Evolutionary conservation across 2,329 filamentous ascomycete species (phyloP).

Genomic region (Didymella segeticola): DNA sequence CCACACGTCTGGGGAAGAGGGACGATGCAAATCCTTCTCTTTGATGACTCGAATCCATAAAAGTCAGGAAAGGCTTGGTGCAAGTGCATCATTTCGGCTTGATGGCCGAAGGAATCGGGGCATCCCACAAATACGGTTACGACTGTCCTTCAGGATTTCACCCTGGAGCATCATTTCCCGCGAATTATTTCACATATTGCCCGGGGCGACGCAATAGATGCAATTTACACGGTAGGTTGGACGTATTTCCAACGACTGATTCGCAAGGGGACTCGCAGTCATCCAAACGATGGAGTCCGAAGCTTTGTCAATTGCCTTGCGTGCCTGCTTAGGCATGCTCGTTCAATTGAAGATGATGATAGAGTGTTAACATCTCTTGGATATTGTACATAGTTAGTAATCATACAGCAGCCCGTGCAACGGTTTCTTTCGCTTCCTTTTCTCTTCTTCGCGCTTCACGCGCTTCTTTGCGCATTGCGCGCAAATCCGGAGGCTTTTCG

Average conservation of each 20-base stretch:
- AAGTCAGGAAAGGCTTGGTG: neutral
- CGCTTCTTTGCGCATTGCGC: slow-evolving; percentile 75
- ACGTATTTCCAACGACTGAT: neutral
- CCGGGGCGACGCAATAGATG: neutral
- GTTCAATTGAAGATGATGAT: neutral
- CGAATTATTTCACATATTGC: neutral
- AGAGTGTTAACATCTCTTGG: slow-evolving; percentile 4
- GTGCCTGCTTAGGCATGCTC: neutral
- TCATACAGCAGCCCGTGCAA: slow-evolving; percentile 27
- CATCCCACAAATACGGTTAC: neutral
- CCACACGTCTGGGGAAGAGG: neutral
- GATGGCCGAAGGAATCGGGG: neutral
- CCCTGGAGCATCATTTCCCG: neutral
- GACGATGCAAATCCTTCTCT: neutral
- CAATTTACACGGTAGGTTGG: neutral
- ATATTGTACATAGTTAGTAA: slow-evolving; percentile 22
- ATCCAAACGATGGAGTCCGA: neutral
- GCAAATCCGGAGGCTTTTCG: slow-evolving; percentile 85
- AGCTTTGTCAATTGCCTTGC: neutral
- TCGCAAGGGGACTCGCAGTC: neutral
- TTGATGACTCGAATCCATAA: neutral
- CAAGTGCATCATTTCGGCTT: neutral
- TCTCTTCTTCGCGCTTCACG: slow-evolving; percentile 71
- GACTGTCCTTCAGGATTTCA: slow-evolving; percentile 5
- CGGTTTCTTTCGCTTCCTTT: slow-evolving; percentile 57